A percentile compares a stretch with the other conserved stretches of the same genome.
Conservation (phyloP, 306 rosid genomes). For the Fragaria vesca region DNA sequence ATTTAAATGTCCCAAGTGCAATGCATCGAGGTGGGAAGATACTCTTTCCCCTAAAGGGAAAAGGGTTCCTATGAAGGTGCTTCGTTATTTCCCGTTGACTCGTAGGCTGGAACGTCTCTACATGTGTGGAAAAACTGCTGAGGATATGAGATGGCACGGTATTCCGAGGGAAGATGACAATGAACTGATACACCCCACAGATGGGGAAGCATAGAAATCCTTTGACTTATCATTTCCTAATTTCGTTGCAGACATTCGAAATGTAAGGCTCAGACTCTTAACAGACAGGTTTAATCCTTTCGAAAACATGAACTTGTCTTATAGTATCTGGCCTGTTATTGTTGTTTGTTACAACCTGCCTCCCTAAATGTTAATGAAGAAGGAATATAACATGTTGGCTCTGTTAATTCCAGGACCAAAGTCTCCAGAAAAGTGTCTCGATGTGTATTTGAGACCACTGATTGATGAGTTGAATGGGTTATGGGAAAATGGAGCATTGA, state of each 20-base stretch:
- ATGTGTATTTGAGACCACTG: too few relatives aligned
- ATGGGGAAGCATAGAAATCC: background rate
- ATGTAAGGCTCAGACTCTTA: background rate
- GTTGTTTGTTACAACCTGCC: background rate
- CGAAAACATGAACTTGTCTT: background rate
- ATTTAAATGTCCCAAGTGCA: too few relatives aligned
- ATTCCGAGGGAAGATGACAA: background rate
- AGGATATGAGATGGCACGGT: background rate
- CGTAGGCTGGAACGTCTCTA: background rate
- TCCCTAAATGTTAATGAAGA: background rate
- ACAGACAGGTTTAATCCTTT: background rate
- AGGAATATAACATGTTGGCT: background rate
- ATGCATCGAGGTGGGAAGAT: too few relatives aligned
- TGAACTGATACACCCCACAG: background rate
- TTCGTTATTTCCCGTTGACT: too few relatives aligned
- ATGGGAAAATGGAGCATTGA: too few relatives aligned
- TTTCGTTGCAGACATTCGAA: background rate
- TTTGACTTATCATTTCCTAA: background rate
- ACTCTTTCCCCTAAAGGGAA: too few relatives aligned
- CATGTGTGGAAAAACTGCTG: background rate
- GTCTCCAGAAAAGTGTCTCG: background rate
- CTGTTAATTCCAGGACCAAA: background rate
- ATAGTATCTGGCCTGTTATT: background rate
- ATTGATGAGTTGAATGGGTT: too few relatives aligned
- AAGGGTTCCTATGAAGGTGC: too few relatives aligned